Conservation (phyloP, 805 yeast genomes). For the Starmerella geochares region DNA sequence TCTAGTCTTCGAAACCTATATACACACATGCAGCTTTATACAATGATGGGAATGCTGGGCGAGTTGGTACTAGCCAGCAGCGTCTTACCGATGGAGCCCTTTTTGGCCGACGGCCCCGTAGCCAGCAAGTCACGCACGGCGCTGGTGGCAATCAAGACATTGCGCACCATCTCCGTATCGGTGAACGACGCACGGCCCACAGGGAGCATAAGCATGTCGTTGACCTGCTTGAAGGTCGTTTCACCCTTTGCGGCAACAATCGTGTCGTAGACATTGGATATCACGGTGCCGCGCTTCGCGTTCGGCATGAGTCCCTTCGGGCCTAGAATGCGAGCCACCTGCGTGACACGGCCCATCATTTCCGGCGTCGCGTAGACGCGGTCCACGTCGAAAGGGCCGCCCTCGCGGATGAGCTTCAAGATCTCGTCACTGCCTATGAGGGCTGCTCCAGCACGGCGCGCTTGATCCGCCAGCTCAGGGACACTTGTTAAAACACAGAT, state of each 20-base stretch:
- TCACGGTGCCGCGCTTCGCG: constrained; percentile 75
- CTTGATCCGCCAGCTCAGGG: constrained; percentile 42
- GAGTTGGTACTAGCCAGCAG: constrained; percentile 61
- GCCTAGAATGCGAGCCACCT: constrained; percentile 72
- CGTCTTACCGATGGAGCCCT: constrained; percentile 57
- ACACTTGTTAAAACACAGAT: constrained; percentile 60
- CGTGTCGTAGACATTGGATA: constrained; percentile 48
- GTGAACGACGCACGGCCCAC: constrained; percentile 69
- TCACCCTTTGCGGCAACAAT: constrained; percentile 53
- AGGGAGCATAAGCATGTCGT: constrained; percentile 50
- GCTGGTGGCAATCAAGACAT: constrained; percentile 55
- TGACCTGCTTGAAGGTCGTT: constrained; percentile 67
- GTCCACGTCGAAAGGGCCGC: constrained; percentile 43
- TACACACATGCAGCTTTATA: constrained; percentile 18
- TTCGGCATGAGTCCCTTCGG: constrained; percentile 85
- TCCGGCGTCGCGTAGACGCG: constrained; percentile 81
- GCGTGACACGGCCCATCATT: constrained; percentile 48
- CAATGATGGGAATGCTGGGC: constrained; percentile 62
- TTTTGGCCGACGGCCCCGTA: constrained; percentile 22
- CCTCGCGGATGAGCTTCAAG: constrained; percentile 43
- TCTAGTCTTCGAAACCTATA: not conserved
- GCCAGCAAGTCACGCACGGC: constrained; percentile 43
- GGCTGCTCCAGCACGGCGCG: constrained; percentile 51
- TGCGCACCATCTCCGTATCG: constrained; percentile 63
- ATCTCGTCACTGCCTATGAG: constrained; percentile 65